These are phyloP conservation scores for Coemansia sp. DNA, from an alignment of 192 early-diverging fungal genomes.

Conservation along the genomic window DNA sequence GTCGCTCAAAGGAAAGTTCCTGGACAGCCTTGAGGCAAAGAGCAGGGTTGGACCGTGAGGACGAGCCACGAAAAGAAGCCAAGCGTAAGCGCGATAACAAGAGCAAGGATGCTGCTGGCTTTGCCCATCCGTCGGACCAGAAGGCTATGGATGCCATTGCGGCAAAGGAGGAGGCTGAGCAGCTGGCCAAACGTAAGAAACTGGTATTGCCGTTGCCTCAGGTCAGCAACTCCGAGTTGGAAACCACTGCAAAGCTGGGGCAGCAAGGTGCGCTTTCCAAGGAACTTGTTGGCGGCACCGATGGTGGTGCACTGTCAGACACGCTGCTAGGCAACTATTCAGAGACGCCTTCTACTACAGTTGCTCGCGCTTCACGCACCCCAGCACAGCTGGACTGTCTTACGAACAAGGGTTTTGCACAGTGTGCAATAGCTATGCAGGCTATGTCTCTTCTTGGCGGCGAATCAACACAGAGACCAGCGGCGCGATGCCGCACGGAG, in stretches of 20 bases:
- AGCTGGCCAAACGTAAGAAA: slow-evolving; percentile 70
- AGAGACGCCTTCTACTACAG: slow-evolving; percentile 46
- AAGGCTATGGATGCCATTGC: slow-evolving; percentile 35
- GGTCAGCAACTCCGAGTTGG: slow-evolving; percentile 86
- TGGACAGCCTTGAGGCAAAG: slow-evolving; percentile 86
- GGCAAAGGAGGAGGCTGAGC: slow-evolving; percentile 64
- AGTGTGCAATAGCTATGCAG: slow-evolving; percentile 67
- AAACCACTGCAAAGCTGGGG: slow-evolving; percentile 89
- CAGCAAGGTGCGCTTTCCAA: slow-evolving; percentile 74
- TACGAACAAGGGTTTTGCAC: slow-evolving; percentile 79
- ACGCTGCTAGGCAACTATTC: slow-evolving; percentile 76
- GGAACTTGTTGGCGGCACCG: slow-evolving; percentile 63
- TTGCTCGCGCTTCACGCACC: slow-evolving; percentile 50
- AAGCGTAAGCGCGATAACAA: slow-evolving; percentile 67
- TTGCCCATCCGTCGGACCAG: slow-evolving; percentile 54
- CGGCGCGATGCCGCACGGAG: slow-evolving; percentile 60
- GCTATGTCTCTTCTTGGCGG: slow-evolving; percentile 86
- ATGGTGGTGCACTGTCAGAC: slow-evolving; percentile 58
- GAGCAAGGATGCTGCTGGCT: slow-evolving; percentile 54
- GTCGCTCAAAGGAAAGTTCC: slow-evolving; percentile 65
- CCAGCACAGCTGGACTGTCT: slow-evolving; percentile 63
- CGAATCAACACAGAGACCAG: slow-evolving; percentile 54
- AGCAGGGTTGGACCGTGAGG: slow-evolving; percentile 79
- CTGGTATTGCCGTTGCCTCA: slow-evolving; percentile 88
- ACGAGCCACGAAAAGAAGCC: slow-evolving; percentile 76